Evolutionary conservation across 139 green algal genomes (phyloP), one percentile per base, ranked within the genome.

Genomic region (Chlamydomonas schloesseri): DNA sequence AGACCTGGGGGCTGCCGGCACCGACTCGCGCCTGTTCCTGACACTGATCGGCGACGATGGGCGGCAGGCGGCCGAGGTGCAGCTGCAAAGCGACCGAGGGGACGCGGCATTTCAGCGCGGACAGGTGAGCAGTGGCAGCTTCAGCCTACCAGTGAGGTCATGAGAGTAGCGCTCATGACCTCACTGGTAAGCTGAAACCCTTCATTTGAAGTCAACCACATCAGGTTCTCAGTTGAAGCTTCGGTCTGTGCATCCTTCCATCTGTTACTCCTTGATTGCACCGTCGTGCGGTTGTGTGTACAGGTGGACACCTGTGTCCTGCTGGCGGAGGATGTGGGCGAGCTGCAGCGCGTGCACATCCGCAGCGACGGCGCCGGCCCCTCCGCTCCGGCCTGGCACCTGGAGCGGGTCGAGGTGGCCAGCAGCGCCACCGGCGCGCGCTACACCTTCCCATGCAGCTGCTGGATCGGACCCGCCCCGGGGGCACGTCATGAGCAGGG

Each of bases 51-150:
- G 74, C 34, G 60, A 26, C 15, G 11, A 37, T 4, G 26, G 57
- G 74, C 74, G 73, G 68, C 74, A 82, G 42, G 42, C 74, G 74
- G 74, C 57, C 34, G 74, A 82, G 55, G 20, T 64, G 74, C 57
- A 26, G 36, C 21, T 82, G 23, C 23, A 23, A 23, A n/a, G 60
- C 23, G 21, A 80, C 42, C 73, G 50, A 29, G 2, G 29, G n/a
- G n/a, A 31, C 23, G 11, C 24, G 20, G 68, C 46, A 13, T 67
- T 82, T 1, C 50, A 71, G 33, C 74, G 74, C 9, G 74, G 74
- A 34, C 74, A 57, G 57, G 74, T 82, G 34, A 29, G 67, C 18
- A 2, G 58, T n/a, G n/a, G n/a, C n/a, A n/a, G n/a, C n/a, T n/a
- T n/a, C n/a, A n/a, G n/a, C n/a, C n/a, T n/a, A n/a, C n/a, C n/a